Evolutionary conservation across 352 stramenopile genomes (phyloP).

Genomic region (Globisporangium solare): DNA sequence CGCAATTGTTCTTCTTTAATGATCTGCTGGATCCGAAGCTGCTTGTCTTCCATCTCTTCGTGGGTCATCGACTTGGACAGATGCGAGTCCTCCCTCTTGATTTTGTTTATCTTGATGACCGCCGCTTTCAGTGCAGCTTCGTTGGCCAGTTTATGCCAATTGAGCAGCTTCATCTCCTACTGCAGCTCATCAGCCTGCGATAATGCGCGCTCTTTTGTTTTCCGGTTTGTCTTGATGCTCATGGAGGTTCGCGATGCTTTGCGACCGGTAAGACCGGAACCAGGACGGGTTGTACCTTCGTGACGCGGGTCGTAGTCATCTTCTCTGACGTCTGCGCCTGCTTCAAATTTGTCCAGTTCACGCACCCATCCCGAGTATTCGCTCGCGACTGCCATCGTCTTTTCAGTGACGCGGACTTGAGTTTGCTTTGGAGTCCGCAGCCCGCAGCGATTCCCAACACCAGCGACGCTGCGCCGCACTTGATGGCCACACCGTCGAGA

Average conservation of each 20-base stretch:
- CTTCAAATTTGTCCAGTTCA: constrained; percentile 16
- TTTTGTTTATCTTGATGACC: constrained; percentile 87
- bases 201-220: constrained; percentile 14
- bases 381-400: constrained; percentile 15
- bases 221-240: constrained; percentile 3
- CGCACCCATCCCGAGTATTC: constrained; percentile 20
- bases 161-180: constrained; percentile 92
- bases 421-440: too few species aligned
- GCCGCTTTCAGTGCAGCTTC: constrained; percentile 90
- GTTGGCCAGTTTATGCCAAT: constrained; percentile 94
- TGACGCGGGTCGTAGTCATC: constrained; percentile 10
- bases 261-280: too few species aligned
- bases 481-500: too few species aligned
- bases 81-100: constrained; percentile 70
- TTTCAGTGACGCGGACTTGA: neutral
- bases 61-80: constrained; percentile 36
- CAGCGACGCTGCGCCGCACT: too few species aligned
- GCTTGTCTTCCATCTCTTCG: constrained; percentile 75
- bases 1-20: constrained; percentile 91
- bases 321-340: neutral
- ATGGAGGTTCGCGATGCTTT: constrained; percentile 4
- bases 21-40: constrained; percentile 88
- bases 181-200: constrained; percentile 81
- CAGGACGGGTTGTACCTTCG: neutral
- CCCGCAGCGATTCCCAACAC: too few species aligned